Percentiles rank a stretch among this genome's conserved stretches.
Conservation (phyloP, 768 basidiomycete genomes). For the Lanmaoa rubissima region DNA sequence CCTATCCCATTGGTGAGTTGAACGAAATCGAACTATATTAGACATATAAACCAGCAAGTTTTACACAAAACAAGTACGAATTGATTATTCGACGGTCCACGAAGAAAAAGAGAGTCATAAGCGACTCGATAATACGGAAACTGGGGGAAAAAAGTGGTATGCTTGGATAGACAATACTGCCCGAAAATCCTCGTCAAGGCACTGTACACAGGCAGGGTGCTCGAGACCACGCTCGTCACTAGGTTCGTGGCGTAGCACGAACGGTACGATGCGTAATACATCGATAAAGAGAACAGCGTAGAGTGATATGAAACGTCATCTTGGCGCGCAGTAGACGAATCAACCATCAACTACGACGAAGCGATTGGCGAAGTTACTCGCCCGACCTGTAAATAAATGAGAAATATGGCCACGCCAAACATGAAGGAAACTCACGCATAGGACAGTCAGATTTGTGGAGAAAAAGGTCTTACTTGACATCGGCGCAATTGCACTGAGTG, state of each 20-base stretch:
- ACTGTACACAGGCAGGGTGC: slow-evolving; percentile 29
- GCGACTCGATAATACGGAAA: not conserved
- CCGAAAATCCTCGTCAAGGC: slow-evolving; percentile 27
- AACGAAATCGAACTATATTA: slow-evolving; percentile 8
- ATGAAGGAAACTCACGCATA: slow-evolving; percentile 27
- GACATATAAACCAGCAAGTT: slow-evolving; percentile 10
- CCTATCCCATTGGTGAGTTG: not conserved
- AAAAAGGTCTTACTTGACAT: slow-evolving; percentile 52
- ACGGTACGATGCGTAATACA: slow-evolving; percentile 69
- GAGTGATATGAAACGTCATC: slow-evolving; percentile 34
- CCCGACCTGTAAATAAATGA: slow-evolving; percentile 29
- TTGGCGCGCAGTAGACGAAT: slow-evolving; percentile 33
- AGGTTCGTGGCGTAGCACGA: slow-evolving; percentile 50
- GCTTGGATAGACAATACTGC: slow-evolving; percentile 15
- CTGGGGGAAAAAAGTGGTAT: slow-evolving; percentile 3
- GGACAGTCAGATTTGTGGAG: slow-evolving; percentile 12
- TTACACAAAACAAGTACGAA: slow-evolving; percentile 1
- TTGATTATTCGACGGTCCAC: slow-evolving; percentile 14
- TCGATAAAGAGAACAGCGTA: slow-evolving; percentile 42
- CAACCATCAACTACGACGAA: slow-evolving; percentile 40
- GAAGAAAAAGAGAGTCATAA: slow-evolving; percentile 3
- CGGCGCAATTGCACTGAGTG: slow-evolving; percentile 58
- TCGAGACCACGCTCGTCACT: slow-evolving; percentile 67
- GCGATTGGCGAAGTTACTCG: slow-evolving; percentile 38
- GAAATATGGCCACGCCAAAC: slow-evolving; percentile 1